A percentile compares a stretch with the other conserved stretches of the same genome.
phyloP scores from a whole-genome alignment of 2,329 filamentous ascomycete genomes.

The Thelonectria rubi region DNA sequence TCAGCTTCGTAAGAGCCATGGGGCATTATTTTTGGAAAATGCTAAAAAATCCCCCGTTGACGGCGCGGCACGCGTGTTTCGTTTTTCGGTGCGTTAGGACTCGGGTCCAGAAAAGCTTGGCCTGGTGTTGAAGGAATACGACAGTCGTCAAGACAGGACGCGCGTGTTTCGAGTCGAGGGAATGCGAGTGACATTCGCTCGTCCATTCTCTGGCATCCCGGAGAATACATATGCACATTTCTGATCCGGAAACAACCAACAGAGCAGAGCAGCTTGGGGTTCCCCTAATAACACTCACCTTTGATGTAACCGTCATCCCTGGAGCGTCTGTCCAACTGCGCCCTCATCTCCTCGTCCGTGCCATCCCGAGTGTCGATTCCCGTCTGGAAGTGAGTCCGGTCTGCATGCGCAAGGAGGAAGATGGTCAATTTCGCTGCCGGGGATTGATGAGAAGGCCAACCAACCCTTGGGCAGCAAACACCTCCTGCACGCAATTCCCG shows the following conservation, averaged over 20 bases:
- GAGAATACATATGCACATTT: too few relatives aligned
- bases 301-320: conserved; percentile 17
- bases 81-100: conserved; percentile 12
- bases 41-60: not conserved
- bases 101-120: conserved; percentile 4
- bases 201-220: not conserved
- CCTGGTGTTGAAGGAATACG: not conserved
- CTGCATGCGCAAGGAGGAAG: not conserved
- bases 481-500: too few relatives aligned
- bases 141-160: too few relatives aligned
- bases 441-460: not conserved
- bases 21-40: conserved; percentile 22
- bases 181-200: not conserved
- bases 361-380: conserved; percentile 18
- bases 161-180: not conserved
- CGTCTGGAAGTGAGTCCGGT: conserved; percentile 3
- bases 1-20: too few relatives aligned
- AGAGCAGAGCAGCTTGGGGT: not conserved
- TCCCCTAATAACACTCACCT: conserved; percentile 9
- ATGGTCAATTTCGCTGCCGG: too few relatives aligned
- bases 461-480: not conserved
- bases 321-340: conserved; percentile 19
- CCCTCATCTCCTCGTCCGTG: conserved; percentile 17
- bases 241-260: too few relatives aligned
- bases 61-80: conserved; percentile 18